Percentiles rank a stretch among this genome's conserved stretches.
Evolutionary conservation across 306 rosid genomes (phyloP).

Genomic region (Rosa rugosa): DNA sequence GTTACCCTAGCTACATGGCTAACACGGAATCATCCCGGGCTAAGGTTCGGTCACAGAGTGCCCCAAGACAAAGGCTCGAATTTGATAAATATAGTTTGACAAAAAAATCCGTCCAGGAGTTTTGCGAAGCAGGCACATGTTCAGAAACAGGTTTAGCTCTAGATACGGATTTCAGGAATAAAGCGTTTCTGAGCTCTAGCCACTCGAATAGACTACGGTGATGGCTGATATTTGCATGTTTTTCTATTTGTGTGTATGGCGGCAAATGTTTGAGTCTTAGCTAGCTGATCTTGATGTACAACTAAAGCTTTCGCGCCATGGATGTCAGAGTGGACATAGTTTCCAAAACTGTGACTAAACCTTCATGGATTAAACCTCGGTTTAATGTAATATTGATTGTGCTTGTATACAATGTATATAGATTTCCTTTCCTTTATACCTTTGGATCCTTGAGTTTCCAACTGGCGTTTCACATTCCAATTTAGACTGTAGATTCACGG

Average conservation of each 20-base stretch:
- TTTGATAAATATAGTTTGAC: conserved; percentile 54
- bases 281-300: conserved; percentile 17
- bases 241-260: conserved; percentile 28
- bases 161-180: conserved; percentile 40
- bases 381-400: not conserved
- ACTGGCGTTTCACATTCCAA: not conserved
- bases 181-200: conserved; percentile 35
- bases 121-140: conserved; percentile 53
- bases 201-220: conserved; percentile 52
- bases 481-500: conserved; percentile 21
- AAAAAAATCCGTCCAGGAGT: conserved; percentile 42
- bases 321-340: conserved; percentile 10
- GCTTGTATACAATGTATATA: not conserved
- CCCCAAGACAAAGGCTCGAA: conserved; percentile 83
- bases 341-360: conserved; percentile 2
- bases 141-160: conserved; percentile 37
- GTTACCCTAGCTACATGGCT: conserved; percentile 86
- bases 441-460: not conserved
- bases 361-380: conserved; percentile 8
- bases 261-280: conserved; percentile 8
- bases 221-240: conserved; percentile 18
- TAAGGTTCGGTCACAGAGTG: conserved; percentile 92
- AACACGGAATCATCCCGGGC: conserved; percentile 83
- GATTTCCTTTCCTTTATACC: not conserved
- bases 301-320: conserved; percentile 1